A percentile compares a stretch with the other conserved stretches of the same genome.
phyloP scores from a whole-genome alignment of 192 early-diverging fungal species.

The Coemansia reversa region DNA sequence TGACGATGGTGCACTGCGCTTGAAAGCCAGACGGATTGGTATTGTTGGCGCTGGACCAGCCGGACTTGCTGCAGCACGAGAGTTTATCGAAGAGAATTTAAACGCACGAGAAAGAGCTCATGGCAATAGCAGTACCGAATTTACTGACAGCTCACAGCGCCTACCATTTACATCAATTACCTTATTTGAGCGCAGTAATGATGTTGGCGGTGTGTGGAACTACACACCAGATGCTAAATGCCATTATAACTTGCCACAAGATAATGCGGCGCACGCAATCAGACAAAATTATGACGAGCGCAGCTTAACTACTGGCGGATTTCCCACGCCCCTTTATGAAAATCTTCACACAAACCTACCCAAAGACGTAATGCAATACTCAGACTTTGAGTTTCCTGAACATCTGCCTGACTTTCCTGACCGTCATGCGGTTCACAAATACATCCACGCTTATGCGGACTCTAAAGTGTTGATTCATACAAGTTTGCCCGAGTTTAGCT shows the following conservation, averaged over 20 bases:
- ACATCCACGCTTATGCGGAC: slow-evolving; percentile 10
- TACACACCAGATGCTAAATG: slow-evolving; percentile 42
- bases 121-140: too few relatives aligned
- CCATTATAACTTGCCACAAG: slow-evolving; percentile 38
- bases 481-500: neutral
- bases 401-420: slow-evolving; percentile 45
- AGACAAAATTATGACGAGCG: slow-evolving; percentile 13
- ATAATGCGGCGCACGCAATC: neutral
- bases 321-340: slow-evolving; percentile 46
- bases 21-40: slow-evolving; percentile 21
- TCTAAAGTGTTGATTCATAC: slow-evolving; percentile 10
- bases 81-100: slow-evolving; percentile 15
- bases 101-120: neutral
- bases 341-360: slow-evolving; percentile 58
- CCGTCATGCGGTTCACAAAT: slow-evolving; percentile 32
- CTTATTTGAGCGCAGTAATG: slow-evolving; percentile 52
- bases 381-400: slow-evolving; percentile 37
- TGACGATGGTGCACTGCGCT: neutral
- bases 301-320: slow-evolving; percentile 14
- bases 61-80: slow-evolving; percentile 31
- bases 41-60: slow-evolving; percentile 40
- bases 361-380: slow-evolving; percentile 55
- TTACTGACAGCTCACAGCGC: neutral
- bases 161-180: slow-evolving; percentile 21
- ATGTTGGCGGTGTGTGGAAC: slow-evolving; percentile 57